Conservation (phyloP, 768 basidiomycete genomes). For the Harrya chromipes region DNA sequence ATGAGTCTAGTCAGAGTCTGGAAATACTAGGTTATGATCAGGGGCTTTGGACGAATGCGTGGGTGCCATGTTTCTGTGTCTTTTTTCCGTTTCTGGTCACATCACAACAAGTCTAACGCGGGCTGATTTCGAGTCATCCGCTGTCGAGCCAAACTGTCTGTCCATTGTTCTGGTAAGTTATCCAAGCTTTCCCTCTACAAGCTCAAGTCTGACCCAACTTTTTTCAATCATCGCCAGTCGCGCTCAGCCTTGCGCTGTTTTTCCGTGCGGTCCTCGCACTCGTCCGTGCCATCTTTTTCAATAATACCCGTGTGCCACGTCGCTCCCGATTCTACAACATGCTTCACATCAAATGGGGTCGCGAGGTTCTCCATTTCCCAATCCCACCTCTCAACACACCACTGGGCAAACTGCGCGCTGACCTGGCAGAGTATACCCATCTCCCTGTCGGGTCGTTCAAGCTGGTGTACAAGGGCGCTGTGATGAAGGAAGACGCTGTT, state of each 20-base stretch:
- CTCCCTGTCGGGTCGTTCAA: slow-evolving; percentile 72
- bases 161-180: slow-evolving; percentile 23
- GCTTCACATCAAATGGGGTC: slow-evolving; percentile 49
- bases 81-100: slow-evolving; percentile 14
- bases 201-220: neutral
- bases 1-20: no score
- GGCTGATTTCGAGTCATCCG: neutral
- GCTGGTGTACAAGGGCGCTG: slow-evolving; percentile 84
- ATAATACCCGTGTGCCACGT: slow-evolving; percentile 2
- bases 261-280: slow-evolving; percentile 27
- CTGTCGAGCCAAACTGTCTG: slow-evolving; percentile 28
- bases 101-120: neutral
- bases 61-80: neutral
- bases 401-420: slow-evolving; percentile 53
- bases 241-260: slow-evolving; percentile 34
- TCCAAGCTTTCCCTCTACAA: no score
- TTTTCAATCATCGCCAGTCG: slow-evolving; percentile 11
- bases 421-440: slow-evolving; percentile 72
- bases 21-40: no score
- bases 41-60: no score
- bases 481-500: slow-evolving; percentile 80
- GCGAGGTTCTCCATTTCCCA: slow-evolving; percentile 48
- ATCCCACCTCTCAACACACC: slow-evolving; percentile 58
- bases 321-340: slow-evolving; percentile 27
- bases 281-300: slow-evolving; percentile 8